These are phyloP conservation scores for Calonectria pauciramosa DNA, from an alignment of 2,329 filamentous ascomycete species.

Conservation along the genomic window DNA sequence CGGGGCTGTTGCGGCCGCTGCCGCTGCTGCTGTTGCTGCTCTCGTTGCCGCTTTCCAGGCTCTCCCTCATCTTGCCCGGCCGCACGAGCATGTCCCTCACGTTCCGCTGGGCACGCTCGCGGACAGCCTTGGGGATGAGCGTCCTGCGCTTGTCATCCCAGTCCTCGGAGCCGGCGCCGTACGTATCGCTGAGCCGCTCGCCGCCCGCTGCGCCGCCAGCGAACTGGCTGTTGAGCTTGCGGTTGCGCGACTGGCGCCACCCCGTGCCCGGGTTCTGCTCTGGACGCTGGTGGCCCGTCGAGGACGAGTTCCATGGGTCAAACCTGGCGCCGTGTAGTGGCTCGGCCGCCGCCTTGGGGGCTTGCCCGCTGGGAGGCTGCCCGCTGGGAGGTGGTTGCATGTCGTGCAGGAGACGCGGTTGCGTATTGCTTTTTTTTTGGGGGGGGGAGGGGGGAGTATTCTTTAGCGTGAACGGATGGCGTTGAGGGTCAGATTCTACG, in stretches of 20 bases:
- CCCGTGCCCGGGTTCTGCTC: constrained; percentile 74
- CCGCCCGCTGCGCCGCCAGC: constrained; percentile 69
- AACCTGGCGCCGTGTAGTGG: constrained; percentile 63
- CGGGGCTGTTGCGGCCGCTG: background rate
- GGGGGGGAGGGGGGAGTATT: no score
- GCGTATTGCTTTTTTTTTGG: constrained; percentile 19
- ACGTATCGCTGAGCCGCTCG: constrained; percentile 72
- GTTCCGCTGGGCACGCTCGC: constrained; percentile 56
- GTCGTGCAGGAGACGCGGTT: constrained; percentile 11
- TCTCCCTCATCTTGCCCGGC: constrained; percentile 59
- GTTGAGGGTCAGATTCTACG: background rate
- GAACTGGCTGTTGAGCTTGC: constrained; percentile 81
- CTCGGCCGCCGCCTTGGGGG: constrained; percentile 55
- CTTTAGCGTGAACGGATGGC: constrained; percentile 6
- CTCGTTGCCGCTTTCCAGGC: constrained; percentile 7
- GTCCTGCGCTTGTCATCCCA: constrained; percentile 61
- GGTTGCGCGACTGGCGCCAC: constrained; percentile 79
- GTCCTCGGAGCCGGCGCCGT: constrained; percentile 73
- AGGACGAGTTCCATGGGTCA: constrained; percentile 80
- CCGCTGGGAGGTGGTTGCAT: constrained; percentile 20
- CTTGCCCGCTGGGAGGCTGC: constrained; percentile 24
- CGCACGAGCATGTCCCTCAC: constrained; percentile 68
- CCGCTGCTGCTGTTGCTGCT: background rate
- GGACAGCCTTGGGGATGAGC: constrained; percentile 59
- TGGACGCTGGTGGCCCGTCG: constrained; percentile 83